Evolutionary conservation across 805 yeast species (phyloP).

Genomic region (Spathaspora sp.): DNA sequence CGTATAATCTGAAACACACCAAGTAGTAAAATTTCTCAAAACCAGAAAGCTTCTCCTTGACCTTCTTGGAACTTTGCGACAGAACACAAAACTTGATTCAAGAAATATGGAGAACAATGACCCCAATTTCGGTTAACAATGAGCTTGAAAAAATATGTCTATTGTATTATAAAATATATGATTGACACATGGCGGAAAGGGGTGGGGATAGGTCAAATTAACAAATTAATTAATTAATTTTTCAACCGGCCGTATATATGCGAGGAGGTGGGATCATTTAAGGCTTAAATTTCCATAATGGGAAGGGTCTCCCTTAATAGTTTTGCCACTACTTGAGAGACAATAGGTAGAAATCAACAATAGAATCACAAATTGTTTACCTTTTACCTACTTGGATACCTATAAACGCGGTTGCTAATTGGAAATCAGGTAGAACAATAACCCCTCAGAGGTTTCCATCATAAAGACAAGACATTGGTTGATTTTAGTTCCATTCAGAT

Average conservation of each 20-base stretch:
- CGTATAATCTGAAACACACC: no score
- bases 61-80: neutral
- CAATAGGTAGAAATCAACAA: neutral
- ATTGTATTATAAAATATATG: neutral
- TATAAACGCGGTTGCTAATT: neutral
- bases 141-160: neutral
- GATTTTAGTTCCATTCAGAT: neutral
- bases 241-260: neutral
- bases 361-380: neutral
- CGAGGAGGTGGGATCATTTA: neutral
- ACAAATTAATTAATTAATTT: neutral
- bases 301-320: neutral
- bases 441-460: neutral
- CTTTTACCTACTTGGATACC: neutral
- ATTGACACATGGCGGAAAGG: neutral
- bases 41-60: neutral
- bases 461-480: neutral
- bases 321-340: neutral
- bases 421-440: neutral
- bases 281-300: neutral
- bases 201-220: neutral
- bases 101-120: constrained; percentile 1
- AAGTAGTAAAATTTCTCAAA: neutral
- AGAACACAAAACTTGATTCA: neutral
- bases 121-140: constrained; percentile 1